Evolutionary conservation across 352 stramenopile genomes (phyloP).

Genomic region (Globisporangium polare): DNA sequence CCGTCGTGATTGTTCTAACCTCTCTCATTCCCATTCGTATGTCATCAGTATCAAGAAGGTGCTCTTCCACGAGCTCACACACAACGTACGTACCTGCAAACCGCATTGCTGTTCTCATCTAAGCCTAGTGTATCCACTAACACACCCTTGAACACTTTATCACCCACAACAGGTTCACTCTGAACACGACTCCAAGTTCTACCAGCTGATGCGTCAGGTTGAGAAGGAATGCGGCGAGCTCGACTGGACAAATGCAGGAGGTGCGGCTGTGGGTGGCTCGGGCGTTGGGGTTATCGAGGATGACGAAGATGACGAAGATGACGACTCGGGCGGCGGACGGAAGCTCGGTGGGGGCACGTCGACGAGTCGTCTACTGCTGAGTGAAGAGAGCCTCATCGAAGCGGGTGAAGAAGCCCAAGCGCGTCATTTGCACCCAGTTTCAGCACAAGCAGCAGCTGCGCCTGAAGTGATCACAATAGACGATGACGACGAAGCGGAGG

Average conservation of each 20-base stretch:
- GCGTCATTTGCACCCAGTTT: no score
- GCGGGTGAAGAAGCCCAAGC: background rate
- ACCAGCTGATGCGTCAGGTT: conserved; percentile 75
- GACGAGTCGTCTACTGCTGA: conserved; percentile 28
- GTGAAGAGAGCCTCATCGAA: background rate
- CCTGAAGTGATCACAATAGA: background rate
- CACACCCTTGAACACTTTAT: background rate
- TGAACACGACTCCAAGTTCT: conserved; percentile 79
- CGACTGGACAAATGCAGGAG: conserved; percentile 54
- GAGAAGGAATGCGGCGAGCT: conserved; percentile 71
- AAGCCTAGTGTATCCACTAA: background rate
- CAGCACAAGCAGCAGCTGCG: background rate
- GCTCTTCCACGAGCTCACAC: conserved; percentile 92
- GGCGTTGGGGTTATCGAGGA: conserved; percentile 16
- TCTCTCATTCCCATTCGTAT: background rate
- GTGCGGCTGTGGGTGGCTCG: conserved; percentile 32
- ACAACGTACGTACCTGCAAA: conserved; percentile 73
- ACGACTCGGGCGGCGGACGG: conserved; percentile 9
- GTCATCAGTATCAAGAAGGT: conserved; percentile 88
- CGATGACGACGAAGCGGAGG: background rate
- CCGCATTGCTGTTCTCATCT: background rate
- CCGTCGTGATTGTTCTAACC: background rate
- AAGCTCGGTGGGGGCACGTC: conserved; percentile 34
- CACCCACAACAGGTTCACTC: conserved; percentile 43
- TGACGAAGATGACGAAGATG: conserved; percentile 12